phyloP scores from a whole-genome alignment of 306 rosid species.

The Cyclanthera cordifolia region DNA sequence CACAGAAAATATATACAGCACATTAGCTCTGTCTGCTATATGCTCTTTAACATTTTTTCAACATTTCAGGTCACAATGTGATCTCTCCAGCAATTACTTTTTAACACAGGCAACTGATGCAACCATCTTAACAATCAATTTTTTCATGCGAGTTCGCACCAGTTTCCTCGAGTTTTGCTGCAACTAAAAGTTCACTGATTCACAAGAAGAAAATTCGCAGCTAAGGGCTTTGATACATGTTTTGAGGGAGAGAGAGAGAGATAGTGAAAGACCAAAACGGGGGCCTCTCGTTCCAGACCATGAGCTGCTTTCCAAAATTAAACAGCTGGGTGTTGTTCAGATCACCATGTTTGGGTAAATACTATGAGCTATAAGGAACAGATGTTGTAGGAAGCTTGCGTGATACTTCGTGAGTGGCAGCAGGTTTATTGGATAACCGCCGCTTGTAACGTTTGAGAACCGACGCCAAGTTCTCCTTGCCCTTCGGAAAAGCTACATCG shows the following conservation, averaged over 20 bases:
- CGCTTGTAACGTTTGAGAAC: slow-evolving; percentile 94
- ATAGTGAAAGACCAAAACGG: slow-evolving; percentile 4
- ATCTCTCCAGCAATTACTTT: slow-evolving; percentile 2
- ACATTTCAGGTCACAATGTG: background rate
- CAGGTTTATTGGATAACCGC: slow-evolving; percentile 50
- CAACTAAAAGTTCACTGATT: slow-evolving; percentile 38
- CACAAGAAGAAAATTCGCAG: slow-evolving; percentile 33
- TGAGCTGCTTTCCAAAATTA: slow-evolving; percentile 31
- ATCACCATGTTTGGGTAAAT: background rate
- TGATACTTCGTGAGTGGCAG: slow-evolving; percentile 24
- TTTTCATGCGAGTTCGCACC: slow-evolving; percentile 15
- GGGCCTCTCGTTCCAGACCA: slow-evolving; percentile 19
- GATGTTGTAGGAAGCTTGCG: slow-evolving; percentile 39
- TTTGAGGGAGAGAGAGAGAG: slow-evolving; percentile 7
- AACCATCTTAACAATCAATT: slow-evolving; percentile 29
- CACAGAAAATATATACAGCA: slow-evolving; percentile 13
- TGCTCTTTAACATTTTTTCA: background rate
- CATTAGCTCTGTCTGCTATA: slow-evolving; percentile 2
- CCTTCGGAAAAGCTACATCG: slow-evolving; percentile 91
- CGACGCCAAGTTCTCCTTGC: slow-evolving; percentile 74
- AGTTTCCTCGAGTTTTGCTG: slow-evolving; percentile 32
- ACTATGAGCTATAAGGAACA: slow-evolving; percentile 35
- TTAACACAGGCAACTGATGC: slow-evolving; percentile 15
- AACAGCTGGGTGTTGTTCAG: slow-evolving; percentile 20
- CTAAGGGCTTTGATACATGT: slow-evolving; percentile 33